Evolutionary conservation across 345 rosid genomes (phyloP), one percentile per base, ranked within the genome.

Genomic region (Eucalyptus pauciflora): DNA sequence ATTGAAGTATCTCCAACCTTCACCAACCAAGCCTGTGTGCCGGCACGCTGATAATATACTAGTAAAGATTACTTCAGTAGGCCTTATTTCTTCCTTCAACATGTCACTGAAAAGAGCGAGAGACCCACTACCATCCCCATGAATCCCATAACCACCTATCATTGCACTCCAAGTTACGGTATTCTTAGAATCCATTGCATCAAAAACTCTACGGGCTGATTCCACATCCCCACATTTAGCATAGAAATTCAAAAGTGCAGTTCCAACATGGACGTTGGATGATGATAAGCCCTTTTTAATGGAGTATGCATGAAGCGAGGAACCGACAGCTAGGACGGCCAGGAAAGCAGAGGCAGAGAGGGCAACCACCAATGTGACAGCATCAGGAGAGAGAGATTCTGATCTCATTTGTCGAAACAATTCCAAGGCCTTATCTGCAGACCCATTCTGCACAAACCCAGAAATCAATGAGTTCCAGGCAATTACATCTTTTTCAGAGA

Each of bases 391-490:
- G 90, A 94, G 79, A 6, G 94, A 90, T 29, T 93, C 90, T 86
- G 87, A 89, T 86, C 92, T 94, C 98, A 97, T 95, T 37, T 89
- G 93, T 76, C 81, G 93, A 91, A 97, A 95, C 90, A 95, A 88
- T 62, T 87, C 90, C 86, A 96, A 88, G 81, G 97, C 95, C 88
- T 94, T 94, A 71, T 85, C 87, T 41, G 93, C 93, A 90, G 90
- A 93, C 41, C 95, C 96, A 89, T 95, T 95, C 86, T 95, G 97
- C 89, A 96, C 94, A 91, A 94, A 94, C 69, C 99, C 98, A 15
- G 95, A 97, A 51, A 97, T 95, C 88, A 97, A 95, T n/a, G 97
- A 93, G 89, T 95, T 96, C 99, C 99, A 96, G 27, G 98, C 92
- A 88, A 97, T 90, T 76, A 95, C 86, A 83, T 95, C 96, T 91